Base-by-base conservation (phyloP, 2,329 filamentous ascomycete species). In the Fusarium newnesense region DNA sequence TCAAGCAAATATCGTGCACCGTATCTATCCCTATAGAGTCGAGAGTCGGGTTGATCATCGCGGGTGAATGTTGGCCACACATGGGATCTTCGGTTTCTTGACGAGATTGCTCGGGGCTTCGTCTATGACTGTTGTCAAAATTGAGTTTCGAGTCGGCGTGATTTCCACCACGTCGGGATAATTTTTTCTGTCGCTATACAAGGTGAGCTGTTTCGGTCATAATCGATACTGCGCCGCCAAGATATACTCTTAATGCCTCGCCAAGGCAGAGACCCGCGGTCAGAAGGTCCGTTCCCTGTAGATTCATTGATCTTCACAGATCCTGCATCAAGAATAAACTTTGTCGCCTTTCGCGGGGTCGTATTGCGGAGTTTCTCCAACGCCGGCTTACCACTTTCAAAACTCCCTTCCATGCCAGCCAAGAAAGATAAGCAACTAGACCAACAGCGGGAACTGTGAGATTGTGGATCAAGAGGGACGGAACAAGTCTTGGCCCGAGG, bases 401-500 rank as follows among this genome's bases (percentile, higher is more conserved):
- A 26, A 42, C 21, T 42, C 21, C n/a, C 18, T 21, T 21, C 54
- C 42, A 15, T 19, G 24, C n/a, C n/a, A 36, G 54, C 54, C 54
- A 58, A 58, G 40, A 49, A 26, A 58, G 54, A 58, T 36, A 40
- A 39, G 57, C 46, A 53, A 42, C 44, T 4, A 16, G 37, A 24
- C n/a, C n/a, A 46, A 44, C n/a, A 10, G 5, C 18, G 54, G 40
- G n/a, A 47, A 24, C 21, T 21, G 43, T 18, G 21, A 2, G 28
- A 21, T 52, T 60, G 34, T 37, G 57, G 57, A 37, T 60, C 50
- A 50, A 9, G 40, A 40, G 32, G 28, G 34, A 39, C 21, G 53
- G 52, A 26, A 46, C 12, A 30, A 60, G 32, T 39, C 43, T 52
- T 50, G 62, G 64, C 62, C 63, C 62, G 63, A 58, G 11, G 18